Evolutionary conservation across 2,329 filamentous ascomycete genomes (phyloP), one percentile per base, ranked within the genome.

Genomic region (Apiospora saccharicola): DNA sequence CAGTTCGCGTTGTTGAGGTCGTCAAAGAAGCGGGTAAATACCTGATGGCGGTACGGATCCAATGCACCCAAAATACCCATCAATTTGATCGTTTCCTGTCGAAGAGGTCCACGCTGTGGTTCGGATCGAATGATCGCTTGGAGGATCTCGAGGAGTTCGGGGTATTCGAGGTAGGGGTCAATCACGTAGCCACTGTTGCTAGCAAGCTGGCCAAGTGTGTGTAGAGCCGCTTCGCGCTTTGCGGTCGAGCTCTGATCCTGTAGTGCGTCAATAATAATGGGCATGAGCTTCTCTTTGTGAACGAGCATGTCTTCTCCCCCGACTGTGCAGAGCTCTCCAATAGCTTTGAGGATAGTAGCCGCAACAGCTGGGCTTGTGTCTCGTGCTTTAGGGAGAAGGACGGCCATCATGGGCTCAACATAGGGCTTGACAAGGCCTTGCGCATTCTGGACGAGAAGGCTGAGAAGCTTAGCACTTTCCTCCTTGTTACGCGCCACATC

Each of bases 181-280:
- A 99, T 98, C 70, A 99, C 97, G 83, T 99, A 99, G 76, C 97
- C 96, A 16, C 95, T 96, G 82, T 98, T 98, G 79, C 95, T 97
- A 7, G 96, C 95, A 71, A 99, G 86, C 80, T 98, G 95, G 26
- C 96, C 96, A 0, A 99, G 87, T 0, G 96, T 96, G 76, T 94
- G 93, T 44, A 99, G 86, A 3, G 96, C 96, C 7, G 97, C 94
- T 81, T 98, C 95, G 71, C 96, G 91, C 83, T 98, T 98, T 67
- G 91, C 88, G 67, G 94, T 92, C 4, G 96, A 98, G 75, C 94
- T 95, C 77, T 98, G 92, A 80, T 99, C 96, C 82, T 99, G 96
- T 70, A 99, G 86, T 41, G 96, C 95, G 74, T 96, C 93, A 73
- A 99, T 92, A 77, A 99, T 97, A 74, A 98, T 92, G 0, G 94